Percentiles rank a stretch among this genome's conserved stretches.
These are phyloP conservation scores for Phellinidium pouzarii DNA, from an alignment of 1,284 basidiomycete species.

Conservation along the genomic window DNA sequence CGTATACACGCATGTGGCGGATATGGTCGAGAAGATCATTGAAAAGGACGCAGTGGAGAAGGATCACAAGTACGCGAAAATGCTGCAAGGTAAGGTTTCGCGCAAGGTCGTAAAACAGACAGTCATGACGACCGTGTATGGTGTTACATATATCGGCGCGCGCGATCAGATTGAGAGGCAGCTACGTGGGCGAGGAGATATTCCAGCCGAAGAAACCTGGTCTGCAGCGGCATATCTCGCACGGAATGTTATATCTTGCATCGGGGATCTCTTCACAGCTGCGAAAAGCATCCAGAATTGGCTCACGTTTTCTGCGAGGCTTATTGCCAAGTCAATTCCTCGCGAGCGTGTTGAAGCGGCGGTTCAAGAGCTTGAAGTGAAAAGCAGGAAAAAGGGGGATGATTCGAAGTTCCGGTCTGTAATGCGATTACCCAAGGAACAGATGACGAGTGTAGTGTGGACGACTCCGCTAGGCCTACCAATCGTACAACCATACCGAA, in stretches of 20 bases:
- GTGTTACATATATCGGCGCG: constrained; percentile 94
- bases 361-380: constrained; percentile 26
- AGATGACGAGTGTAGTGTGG: constrained; percentile 97
- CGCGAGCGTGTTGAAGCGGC: constrained; percentile 61
- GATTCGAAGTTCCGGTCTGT: constrained; percentile 16
- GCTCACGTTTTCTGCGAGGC: constrained; percentile 74
- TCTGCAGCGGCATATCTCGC: constrained; percentile 78
- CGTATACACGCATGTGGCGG: constrained; percentile 93
- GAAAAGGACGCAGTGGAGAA: constrained; percentile 41
- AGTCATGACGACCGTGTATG: constrained; percentile 99
- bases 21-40: constrained; percentile 64
- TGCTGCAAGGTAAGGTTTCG: constrained; percentile 77
- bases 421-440: constrained; percentile 65
- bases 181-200: constrained; percentile 70
- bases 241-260: constrained; percentile 69
- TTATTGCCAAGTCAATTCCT: constrained; percentile 88
- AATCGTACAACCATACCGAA: constrained; percentile 95
- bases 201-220: constrained; percentile 73
- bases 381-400: constrained; percentile 20
- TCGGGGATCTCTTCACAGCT: constrained; percentile 89
- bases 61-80: constrained; percentile 50
- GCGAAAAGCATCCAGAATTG: constrained; percentile 91
- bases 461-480: constrained; percentile 92
- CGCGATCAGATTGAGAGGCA: constrained; percentile 93
- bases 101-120: constrained; percentile 99